These are phyloP conservation scores for Skeletonema costatum DNA, from an alignment of 108 stramenopile species.

Conservation along the genomic window DNA sequence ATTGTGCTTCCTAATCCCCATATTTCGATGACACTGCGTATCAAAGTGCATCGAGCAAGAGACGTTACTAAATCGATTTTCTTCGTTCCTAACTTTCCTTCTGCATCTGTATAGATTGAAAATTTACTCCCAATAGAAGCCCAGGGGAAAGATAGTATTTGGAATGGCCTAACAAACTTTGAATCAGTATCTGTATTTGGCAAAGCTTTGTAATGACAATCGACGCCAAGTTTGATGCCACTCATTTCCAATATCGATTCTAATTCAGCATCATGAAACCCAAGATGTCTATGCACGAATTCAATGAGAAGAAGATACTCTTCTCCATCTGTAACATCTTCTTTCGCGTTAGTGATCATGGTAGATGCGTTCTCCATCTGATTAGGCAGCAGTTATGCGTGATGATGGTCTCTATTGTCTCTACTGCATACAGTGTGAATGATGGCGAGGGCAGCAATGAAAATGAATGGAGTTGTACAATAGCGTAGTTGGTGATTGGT, in stretches of 20 bases:
- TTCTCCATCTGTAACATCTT: background rate
- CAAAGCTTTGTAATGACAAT: slow-evolving; percentile 39
- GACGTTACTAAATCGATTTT: slow-evolving; percentile 48
- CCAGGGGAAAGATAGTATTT: slow-evolving; percentile 51
- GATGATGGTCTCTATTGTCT: too few relatives aligned
- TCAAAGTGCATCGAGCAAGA: slow-evolving; percentile 66
- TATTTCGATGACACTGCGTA: slow-evolving; percentile 75
- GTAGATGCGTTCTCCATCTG: background rate
- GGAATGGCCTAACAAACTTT: slow-evolving; percentile 40
- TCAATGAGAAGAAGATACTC: slow-evolving; percentile 74
- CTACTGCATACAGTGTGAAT: too few relatives aligned
- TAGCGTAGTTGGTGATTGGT: too few relatives aligned
- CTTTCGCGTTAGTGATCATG: background rate
- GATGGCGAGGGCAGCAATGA: too few relatives aligned
- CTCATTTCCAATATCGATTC: slow-evolving; percentile 67
- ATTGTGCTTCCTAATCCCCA: slow-evolving; percentile 65
- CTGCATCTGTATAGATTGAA: slow-evolving; percentile 16
- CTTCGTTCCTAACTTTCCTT: slow-evolving; percentile 6
- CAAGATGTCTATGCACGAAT: slow-evolving; percentile 76
- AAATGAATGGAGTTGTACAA: too few relatives aligned
- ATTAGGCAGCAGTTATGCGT: too few relatives aligned
- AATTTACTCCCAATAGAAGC: slow-evolving; percentile 34
- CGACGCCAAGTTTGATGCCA: slow-evolving; percentile 57
- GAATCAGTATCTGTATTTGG: slow-evolving; percentile 24
- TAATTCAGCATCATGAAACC: slow-evolving; percentile 82